phyloP scores from a whole-genome alignment of 2,329 filamentous ascomycete genomes.

The Aureobasidium zeae region DNA sequence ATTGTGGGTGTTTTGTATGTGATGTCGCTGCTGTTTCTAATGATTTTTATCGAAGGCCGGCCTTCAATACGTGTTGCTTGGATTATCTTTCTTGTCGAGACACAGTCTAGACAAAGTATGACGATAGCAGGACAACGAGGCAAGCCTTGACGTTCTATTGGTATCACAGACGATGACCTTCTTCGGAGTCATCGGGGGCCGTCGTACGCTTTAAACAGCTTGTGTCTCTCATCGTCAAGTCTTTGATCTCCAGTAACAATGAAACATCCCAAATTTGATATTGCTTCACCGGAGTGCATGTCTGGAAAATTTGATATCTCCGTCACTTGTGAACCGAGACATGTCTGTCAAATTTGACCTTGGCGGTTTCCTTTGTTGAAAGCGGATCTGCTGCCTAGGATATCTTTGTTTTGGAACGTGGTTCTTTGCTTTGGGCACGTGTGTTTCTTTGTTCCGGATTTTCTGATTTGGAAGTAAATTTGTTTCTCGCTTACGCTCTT shows the following conservation, averaged over 20 bases:
- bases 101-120: constrained; percentile 2
- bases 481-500: constrained; percentile 3
- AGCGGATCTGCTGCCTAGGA: neutral
- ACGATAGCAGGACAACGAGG: neutral
- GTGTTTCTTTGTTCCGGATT: constrained; percentile 9
- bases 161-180: neutral
- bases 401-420: neutral
- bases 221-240: neutral
- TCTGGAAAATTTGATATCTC: neutral
- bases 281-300: constrained; percentile 1
- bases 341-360: neutral
- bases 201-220: neutral
- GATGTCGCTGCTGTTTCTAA: too few species aligned
- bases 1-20: constrained; percentile 19
- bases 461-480: neutral
- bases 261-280: constrained; percentile 8
- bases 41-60: constrained; percentile 2
- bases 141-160: constrained; percentile 6
- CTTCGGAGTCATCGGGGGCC: neutral
- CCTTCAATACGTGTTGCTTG: constrained; percentile 1
- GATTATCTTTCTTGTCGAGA: neutral
- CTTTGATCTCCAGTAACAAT: too few species aligned
- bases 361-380: neutral
- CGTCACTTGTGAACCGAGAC: too few species aligned
- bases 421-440: neutral